phyloP scores from a whole-genome alignment of 129 eudicot genomes.

The Kitagawia praeruptora region DNA sequence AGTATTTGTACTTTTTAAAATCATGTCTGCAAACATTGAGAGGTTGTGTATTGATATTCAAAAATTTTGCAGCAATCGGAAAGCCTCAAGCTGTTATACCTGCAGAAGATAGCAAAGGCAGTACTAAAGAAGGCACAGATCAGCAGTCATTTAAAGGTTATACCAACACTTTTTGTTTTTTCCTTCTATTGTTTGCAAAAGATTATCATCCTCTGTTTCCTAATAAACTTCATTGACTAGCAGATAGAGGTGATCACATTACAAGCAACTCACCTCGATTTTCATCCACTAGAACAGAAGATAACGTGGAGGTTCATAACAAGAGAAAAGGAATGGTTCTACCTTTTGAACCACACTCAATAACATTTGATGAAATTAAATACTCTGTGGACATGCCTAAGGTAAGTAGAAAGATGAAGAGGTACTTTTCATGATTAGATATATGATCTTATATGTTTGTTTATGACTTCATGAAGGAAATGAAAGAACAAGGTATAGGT shows the following conservation, averaged over 20 bases:
- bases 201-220: background rate
- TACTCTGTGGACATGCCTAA: conserved; percentile 91
- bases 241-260: background rate
- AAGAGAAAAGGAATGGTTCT: conserved; percentile 76
- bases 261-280: background rate
- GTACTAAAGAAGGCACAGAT: conserved; percentile 14
- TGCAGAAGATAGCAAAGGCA: conserved; percentile 18
- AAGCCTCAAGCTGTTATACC: conserved; percentile 37
- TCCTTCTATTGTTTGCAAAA: background rate
- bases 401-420: conserved; percentile 24
- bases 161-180: too few species aligned
- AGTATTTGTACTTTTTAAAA: conserved; percentile 15
- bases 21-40: background rate
- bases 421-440: background rate
- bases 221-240: background rate
- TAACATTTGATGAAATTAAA: conserved; percentile 56
- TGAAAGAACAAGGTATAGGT: conserved; percentile 56
- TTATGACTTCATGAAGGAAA: conserved; percentile 45
- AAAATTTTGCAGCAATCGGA: conserved; percentile 38
- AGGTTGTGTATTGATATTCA: background rate
- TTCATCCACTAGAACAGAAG: background rate
- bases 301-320: conserved; percentile 16
- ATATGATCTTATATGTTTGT: conserved; percentile 4
- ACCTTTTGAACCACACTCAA: conserved; percentile 79
- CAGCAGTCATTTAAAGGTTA: conserved; percentile 18